Evolutionary conservation across 768 basidiomycete species (phyloP), one percentile per base, ranked within the genome.

Genomic region (Lentinula guzmanii): DNA sequence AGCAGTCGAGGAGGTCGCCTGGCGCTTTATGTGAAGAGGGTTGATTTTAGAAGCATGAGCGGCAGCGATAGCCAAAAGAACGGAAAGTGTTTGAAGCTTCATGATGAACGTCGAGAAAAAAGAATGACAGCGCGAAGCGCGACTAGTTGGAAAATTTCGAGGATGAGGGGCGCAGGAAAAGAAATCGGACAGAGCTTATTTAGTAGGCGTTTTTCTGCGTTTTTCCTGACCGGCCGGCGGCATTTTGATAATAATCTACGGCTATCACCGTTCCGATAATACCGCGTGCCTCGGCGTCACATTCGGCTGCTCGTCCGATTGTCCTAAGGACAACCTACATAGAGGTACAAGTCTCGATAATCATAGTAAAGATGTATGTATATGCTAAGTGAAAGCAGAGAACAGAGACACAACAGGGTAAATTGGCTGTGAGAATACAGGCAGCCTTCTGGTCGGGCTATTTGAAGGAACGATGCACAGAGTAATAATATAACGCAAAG

Each of bases 41-140:
- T 71, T 69, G 31, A 71, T 69, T 55, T 74, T 42, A 37, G 48
- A 68, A 41, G 79, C 82, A 65, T 75, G 70, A 61, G 68, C 66
- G 51, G 70, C 65, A 65, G 82, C 65, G 60, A 80, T 64, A 39
- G 75, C 69, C 43, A 82, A 80, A 72, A 86, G 71, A 72, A 79
- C 67, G 70, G 76, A 67, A 48, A 82, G 65, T 64, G 74, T 64
- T 64, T 72, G 71, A 63, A 81, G 66, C 69, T 76, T 80, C 83
- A 85, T 84, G 64, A 68, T 67, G 62, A 58, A 57, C 21, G 64
- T 66, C 34, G 62, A 59, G 55, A 33, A 33, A 65, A 70, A 68
- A 39, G 68, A 69, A 50, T 59, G 68, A 63, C 64, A 48, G 61
- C 42, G 57, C 52, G 37, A 48, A 24, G 35, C 57, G 58, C 43